Percentiles rank a stretch among this genome's conserved stretches.
phyloP scores from a whole-genome alignment of 192 early-diverging fungal species.

The Backusella parvicylindrica region DNA sequence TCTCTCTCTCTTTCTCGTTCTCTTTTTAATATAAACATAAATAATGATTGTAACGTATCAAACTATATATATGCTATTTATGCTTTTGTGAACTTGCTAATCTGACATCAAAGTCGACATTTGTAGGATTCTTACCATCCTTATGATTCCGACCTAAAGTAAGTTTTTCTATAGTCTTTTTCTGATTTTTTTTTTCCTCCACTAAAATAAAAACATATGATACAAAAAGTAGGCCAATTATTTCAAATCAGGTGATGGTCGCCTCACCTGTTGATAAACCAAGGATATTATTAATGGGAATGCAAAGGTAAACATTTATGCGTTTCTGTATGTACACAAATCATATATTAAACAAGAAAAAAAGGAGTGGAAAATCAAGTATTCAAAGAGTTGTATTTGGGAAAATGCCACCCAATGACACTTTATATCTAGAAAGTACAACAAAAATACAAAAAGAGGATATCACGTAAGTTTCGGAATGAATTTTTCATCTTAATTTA shows the following conservation, averaged over 20 bases:
- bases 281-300: constrained; percentile 44
- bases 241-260: neutral
- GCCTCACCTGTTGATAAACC: constrained; percentile 25
- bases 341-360: neutral
- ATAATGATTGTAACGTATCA: neutral
- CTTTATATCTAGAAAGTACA: constrained; percentile 77
- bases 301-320: constrained; percentile 31
- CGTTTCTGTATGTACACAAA: neutral
- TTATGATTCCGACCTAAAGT: neutral
- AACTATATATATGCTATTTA: neutral
- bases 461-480: constrained; percentile 49
- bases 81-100: neutral
- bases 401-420: constrained; percentile 86
- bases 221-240: neutral
- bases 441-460: constrained; percentile 68
- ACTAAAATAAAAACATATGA: neutral
- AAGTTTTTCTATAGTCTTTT: neutral
- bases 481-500: too few relatives aligned
- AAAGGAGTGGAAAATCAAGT: constrained; percentile 80
- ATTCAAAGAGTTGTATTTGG: constrained; percentile 85
- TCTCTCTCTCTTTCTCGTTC: neutral
- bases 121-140: neutral
- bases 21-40: neutral
- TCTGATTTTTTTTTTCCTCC: too few relatives aligned
- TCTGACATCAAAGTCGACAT: neutral